These are phyloP conservation scores for Ophiostoma australiae DNA, from an alignment of 2,329 filamentous ascomycete species.

Conservation along the genomic window DNA sequence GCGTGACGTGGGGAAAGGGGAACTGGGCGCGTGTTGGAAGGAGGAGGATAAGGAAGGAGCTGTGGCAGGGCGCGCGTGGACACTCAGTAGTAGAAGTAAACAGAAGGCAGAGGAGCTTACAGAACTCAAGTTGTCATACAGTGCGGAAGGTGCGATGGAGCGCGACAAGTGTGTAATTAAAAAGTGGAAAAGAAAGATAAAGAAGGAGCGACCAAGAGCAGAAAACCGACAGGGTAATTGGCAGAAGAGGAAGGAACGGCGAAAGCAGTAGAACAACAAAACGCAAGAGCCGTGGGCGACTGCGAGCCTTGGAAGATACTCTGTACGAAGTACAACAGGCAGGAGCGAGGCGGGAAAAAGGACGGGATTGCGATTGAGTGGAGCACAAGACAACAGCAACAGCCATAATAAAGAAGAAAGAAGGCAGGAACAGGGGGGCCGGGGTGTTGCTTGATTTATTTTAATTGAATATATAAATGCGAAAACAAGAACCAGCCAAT, in stretches of 20 bases:
- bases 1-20: constrained; percentile 28
- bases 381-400: constrained; percentile 18
- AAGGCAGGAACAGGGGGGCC: constrained; percentile 19
- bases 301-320: neutral
- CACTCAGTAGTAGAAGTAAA: neutral
- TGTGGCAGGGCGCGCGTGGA: neutral
- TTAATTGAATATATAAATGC: neutral
- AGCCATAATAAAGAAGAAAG: constrained; percentile 14
- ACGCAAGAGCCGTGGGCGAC: constrained; percentile 4
- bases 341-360: constrained; percentile 18
- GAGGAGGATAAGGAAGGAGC: neutral
- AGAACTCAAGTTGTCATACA: constrained; percentile 1
- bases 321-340: neutral
- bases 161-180: neutral
- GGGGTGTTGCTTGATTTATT: neutral
- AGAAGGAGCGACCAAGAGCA: constrained; percentile 13
- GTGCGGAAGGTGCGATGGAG: constrained; percentile 7
- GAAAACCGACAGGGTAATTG: neutral
- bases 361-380: constrained; percentile 22
- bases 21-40: constrained; percentile 24
- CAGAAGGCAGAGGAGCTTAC: neutral
- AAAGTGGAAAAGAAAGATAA: constrained; percentile 11
- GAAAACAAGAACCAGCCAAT: constrained; percentile 3
- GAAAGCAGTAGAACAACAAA: constrained; percentile 13
- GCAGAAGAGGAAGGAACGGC: neutral